Evolutionary conservation across 306 rosid species (phyloP).

Genomic region (Parietaria judaica): DNA sequence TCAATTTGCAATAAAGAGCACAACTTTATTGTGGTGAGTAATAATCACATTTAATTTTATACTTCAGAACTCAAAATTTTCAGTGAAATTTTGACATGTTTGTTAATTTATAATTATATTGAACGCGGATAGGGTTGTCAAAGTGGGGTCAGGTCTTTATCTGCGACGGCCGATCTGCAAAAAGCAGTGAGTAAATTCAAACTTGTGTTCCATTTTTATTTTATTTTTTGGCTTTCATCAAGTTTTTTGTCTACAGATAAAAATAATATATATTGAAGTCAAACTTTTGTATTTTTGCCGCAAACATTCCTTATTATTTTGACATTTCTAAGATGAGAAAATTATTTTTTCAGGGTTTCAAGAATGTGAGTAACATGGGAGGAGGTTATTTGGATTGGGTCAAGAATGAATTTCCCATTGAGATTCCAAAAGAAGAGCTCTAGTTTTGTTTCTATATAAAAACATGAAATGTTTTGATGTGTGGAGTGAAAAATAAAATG

Average conservation of each 20-base stretch:
- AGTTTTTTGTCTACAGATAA: not conserved
- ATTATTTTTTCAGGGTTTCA: slow-evolving; percentile 39
- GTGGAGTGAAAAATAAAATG: no score
- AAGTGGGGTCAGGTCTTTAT: slow-evolving; percentile 64
- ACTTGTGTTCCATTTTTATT: not conserved
- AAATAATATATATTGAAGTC: not conserved
- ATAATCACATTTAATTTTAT: no score
- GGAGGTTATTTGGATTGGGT: slow-evolving; percentile 75
- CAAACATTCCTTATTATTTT: slow-evolving; percentile 15
- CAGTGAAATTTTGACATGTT: not conserved
- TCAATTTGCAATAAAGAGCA: slow-evolving; percentile 57
- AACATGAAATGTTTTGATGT: no score
- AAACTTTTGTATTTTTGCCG: not conserved
- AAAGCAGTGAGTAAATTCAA: slow-evolving; percentile 43
- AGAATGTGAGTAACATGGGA: slow-evolving; percentile 61
- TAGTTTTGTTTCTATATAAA: no score
- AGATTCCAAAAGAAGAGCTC: slow-evolving; percentile 26
- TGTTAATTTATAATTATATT: not conserved
- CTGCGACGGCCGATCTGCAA: slow-evolving; percentile 53
- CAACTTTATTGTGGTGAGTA: slow-evolving; percentile 55
- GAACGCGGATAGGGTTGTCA: slow-evolving; percentile 54
- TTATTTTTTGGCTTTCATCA: no score
- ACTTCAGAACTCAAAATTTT: not conserved
- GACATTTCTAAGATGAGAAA: no score
- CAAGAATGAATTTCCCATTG: slow-evolving; percentile 38